These are phyloP conservation scores for Aspergillus nidulans DNA, from an alignment of 495 filamentous ascomycete genomes.

Conservation along the genomic window DNA sequence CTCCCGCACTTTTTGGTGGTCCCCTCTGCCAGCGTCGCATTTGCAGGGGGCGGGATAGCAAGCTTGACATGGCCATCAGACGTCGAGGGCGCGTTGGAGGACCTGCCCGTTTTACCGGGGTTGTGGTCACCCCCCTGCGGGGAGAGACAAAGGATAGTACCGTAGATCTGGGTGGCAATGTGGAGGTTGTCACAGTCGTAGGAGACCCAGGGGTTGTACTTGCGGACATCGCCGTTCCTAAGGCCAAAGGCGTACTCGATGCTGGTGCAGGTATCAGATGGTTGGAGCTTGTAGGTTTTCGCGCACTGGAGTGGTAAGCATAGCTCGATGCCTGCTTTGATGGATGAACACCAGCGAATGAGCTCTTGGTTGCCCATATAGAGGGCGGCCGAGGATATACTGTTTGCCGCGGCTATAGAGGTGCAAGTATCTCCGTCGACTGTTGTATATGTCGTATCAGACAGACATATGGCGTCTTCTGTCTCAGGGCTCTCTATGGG, in stretches of 20 bases:
- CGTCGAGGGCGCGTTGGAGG: not conserved
- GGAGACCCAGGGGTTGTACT: not conserved
- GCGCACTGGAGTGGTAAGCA: not conserved
- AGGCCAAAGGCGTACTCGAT: conserved; percentile 2
- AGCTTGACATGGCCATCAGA: not conserved
- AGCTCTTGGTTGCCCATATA: too few species aligned
- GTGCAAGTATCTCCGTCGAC: too few species aligned
- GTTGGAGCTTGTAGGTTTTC: not conserved
- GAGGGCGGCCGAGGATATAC: too few species aligned
- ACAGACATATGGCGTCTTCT: too few species aligned
- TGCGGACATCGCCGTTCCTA: not conserved
- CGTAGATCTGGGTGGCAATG: not conserved
- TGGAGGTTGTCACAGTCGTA: not conserved
- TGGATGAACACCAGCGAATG: too few species aligned
- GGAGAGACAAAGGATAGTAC: not conserved
- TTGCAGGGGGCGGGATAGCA: not conserved
- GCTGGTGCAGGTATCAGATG: conserved; percentile 16
- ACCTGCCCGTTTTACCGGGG: conserved; percentile 2
- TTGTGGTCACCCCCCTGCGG: conserved; percentile 4
- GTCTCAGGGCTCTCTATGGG: too few species aligned
- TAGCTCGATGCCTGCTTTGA: not conserved
- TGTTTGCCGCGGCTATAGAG: too few species aligned
- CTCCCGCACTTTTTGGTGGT: not conserved
- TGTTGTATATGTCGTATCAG: too few species aligned
- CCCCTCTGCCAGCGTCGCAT: not conserved